These are phyloP conservation scores for Malus domestica DNA, from an alignment of 306 rosid genomes.

Conservation along the genomic window ASM211411v1 NC_041797.1:7738001-7738500, in stretches of 20 bases:
- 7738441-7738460: constrained; percentile 14
- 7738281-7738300: constrained; percentile 98
- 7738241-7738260: constrained; percentile 88
- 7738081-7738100: constrained; percentile 86
- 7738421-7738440: constrained; percentile 87
- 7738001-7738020: constrained; percentile 6
- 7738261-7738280: constrained; percentile 85
- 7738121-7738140: constrained; percentile 80
- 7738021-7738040: neutral
- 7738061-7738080: constrained; percentile 87
- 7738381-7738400: constrained; percentile 18
- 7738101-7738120: constrained; percentile 98
- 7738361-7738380: neutral
- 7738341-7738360: constrained; percentile 26
- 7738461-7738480: neutral
- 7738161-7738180: neutral
- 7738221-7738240: constrained; percentile 27
- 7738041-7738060: constrained; percentile 44
- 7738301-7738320: constrained; percentile 85
- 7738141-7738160: constrained; percentile 13
- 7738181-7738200: neutral
- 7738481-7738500: constrained; percentile 1
- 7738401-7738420: constrained; percentile 85
- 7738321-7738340: constrained; percentile 17
- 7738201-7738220: neutral